phyloP scores from a whole-genome alignment of 2,329 filamentous ascomycete species.

The Nectriaceae sp. region DNA sequence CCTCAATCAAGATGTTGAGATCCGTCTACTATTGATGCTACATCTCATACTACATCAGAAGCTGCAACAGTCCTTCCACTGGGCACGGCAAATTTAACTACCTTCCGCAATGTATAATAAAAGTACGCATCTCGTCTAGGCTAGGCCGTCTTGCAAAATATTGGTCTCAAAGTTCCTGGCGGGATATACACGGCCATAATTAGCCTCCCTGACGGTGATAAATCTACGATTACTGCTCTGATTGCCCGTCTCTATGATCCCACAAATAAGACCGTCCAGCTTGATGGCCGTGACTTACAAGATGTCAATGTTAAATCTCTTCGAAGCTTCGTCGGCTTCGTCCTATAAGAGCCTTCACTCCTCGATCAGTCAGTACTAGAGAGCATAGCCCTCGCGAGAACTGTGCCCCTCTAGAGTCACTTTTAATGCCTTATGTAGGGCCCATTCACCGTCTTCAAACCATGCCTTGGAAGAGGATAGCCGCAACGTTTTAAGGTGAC shows the following conservation, averaged over 20 bases:
- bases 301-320: constrained; percentile 48
- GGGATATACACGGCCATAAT: constrained; percentile 56
- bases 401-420: too few species aligned
- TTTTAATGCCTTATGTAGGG: too few species aligned
- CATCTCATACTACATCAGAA: constrained; percentile 25
- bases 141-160: constrained; percentile 41
- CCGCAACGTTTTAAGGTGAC: too few species aligned
- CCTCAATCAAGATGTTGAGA: constrained; percentile 52
- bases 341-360: constrained; percentile 46
- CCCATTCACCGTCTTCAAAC: too few species aligned
- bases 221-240: constrained; percentile 56
- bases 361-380: constrained; percentile 48
- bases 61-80: neutral
- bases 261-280: constrained; percentile 44
- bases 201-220: constrained; percentile 57
- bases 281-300: constrained; percentile 49
- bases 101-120: constrained; percentile 44
- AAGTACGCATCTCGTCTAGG: constrained; percentile 45
- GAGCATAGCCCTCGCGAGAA: constrained; percentile 56
- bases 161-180: constrained; percentile 48
- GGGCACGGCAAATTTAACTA: constrained; percentile 1
- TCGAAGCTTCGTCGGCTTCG: constrained; percentile 43
- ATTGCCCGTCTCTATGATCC: constrained; percentile 60
- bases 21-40: constrained; percentile 48
- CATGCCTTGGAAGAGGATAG: too few species aligned